Base-by-base conservation (phyloP, 2,329 filamentous ascomycete species). In the Ceratocystis albifundus region DNA sequence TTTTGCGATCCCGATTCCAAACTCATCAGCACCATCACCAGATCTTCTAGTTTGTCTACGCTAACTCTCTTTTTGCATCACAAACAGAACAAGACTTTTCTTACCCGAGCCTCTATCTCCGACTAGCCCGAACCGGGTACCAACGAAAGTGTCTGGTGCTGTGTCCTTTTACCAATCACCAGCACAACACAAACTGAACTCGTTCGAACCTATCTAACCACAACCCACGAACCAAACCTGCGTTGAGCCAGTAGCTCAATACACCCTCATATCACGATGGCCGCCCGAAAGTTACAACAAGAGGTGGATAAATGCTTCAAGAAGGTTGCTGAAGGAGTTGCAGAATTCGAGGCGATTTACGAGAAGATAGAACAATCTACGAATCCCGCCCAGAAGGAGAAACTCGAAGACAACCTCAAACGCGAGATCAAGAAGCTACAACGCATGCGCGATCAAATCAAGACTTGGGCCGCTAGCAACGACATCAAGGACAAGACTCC, bases 281-380 rank as follows among this genome's bases (percentile, higher is more conserved):
- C 94, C 72, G 89, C 89, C 76, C 86, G 94, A 76, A 99, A 99
- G 82, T 84, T 96, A 72, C 89, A 94, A 77, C 92, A 97, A 80
- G 94, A 99, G 80, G 93, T 97, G 73, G 94, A 99, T 75, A 96
- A 96, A 80, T 96, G 90, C 84, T 97, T 96, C 85, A 99, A 99
- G 79, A 96, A 96, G 82, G 92, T 97, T 74, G 84, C 85, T 61
- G 93, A 97, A 80, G 94, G 94, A 65, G 91, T 97, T 66, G 82
- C 86, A 69, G 88, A 92, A 70, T 99, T 99, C 76, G 91, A 97
- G 75, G 83, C 82, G 74, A 96, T 97, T 73, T 96, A 97, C 79
- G 94, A 97, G 72, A 99, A 99, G 84, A 96, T 99, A 71, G 89
- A 93, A 73, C 86, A 92, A 71, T 91, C 91, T 65, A 89, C 86